Conservation (phyloP, 768 basidiomycete genomes). For the Boletus insuetus region DNA sequence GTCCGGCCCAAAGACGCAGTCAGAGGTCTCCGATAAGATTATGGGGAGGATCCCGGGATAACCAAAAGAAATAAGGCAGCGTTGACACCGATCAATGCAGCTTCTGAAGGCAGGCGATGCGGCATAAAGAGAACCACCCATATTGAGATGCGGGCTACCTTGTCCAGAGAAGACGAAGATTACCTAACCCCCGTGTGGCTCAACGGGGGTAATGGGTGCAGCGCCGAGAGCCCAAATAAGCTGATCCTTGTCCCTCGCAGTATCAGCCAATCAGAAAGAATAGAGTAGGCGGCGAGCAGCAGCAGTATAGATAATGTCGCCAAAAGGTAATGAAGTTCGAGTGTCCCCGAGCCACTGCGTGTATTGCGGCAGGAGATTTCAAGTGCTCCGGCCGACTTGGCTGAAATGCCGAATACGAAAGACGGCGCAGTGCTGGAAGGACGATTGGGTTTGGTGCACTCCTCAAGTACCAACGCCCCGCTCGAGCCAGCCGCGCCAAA, state of each 20-base stretch:
- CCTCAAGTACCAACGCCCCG: slow-evolving; percentile 58
- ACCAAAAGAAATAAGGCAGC: slow-evolving; percentile 44
- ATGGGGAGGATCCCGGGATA: slow-evolving; percentile 50
- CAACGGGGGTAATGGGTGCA: slow-evolving; percentile 33
- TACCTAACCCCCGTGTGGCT: slow-evolving; percentile 31
- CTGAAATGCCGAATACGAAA: slow-evolving; percentile 60
- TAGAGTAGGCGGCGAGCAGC: slow-evolving; percentile 64
- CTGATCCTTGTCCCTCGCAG: slow-evolving; percentile 43
- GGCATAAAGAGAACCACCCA: slow-evolving; percentile 58
- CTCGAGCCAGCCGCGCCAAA: slow-evolving; percentile 78
- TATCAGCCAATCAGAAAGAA: slow-evolving; percentile 49
- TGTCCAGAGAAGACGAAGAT: slow-evolving; percentile 76
- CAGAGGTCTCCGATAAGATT: slow-evolving; percentile 31
- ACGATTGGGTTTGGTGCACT: slow-evolving; percentile 31
- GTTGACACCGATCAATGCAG: slow-evolving; percentile 58
- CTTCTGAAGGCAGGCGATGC: slow-evolving; percentile 45
- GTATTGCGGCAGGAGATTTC: slow-evolving; percentile 47
- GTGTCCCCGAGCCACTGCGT: slow-evolving; percentile 44
- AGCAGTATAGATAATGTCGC: slow-evolving; percentile 63
- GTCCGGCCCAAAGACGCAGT: slow-evolving; percentile 17
- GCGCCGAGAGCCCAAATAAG: slow-evolving; percentile 43
- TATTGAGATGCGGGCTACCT: slow-evolving; percentile 62
- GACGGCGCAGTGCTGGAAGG: slow-evolving; percentile 6
- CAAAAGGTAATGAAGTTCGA: slow-evolving; percentile 30
- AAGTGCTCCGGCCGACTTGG: slow-evolving; percentile 49